Percentiles rank a stretch among this genome's conserved stretches.
These are phyloP conservation scores for Talaromyces adpressus DNA, from an alignment of 495 filamentous ascomycete genomes.

Conservation along the genomic window DNA sequence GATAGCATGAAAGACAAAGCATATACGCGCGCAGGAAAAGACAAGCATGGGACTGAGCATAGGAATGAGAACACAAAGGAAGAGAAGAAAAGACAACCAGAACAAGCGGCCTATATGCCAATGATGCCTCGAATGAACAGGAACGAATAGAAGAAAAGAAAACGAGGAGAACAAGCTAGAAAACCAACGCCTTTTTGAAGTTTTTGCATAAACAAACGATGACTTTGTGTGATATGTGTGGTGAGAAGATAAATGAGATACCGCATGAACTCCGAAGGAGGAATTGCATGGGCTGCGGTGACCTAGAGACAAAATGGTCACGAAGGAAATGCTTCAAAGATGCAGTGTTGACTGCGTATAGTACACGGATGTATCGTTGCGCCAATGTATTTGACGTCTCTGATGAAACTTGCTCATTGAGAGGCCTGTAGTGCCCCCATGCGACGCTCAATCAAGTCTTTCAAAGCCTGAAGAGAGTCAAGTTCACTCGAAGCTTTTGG, in stretches of 20 bases:
- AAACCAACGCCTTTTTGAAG: background rate
- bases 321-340: background rate
- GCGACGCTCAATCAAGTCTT: conserved; percentile 23
- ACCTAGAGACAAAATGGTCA: background rate
- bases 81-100: background rate
- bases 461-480: conserved; percentile 18
- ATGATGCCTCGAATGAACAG: background rate
- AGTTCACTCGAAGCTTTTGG: conserved; percentile 21
- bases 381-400: background rate
- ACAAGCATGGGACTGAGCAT: background rate
- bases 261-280: background rate
- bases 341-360: background rate
- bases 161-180: background rate
- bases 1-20: background rate
- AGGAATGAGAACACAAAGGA: background rate
- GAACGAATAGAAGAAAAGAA: background rate
- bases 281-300: background rate
- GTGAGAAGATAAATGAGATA: background rate
- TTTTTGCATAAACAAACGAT: background rate
- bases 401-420: background rate
- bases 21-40: background rate
- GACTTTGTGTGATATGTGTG: background rate
- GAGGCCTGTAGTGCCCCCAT: conserved; percentile 9
- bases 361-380: background rate
- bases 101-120: background rate